Base-by-base conservation (phyloP, 257 asterid genomes). In the Solanum pennellii region DNA sequence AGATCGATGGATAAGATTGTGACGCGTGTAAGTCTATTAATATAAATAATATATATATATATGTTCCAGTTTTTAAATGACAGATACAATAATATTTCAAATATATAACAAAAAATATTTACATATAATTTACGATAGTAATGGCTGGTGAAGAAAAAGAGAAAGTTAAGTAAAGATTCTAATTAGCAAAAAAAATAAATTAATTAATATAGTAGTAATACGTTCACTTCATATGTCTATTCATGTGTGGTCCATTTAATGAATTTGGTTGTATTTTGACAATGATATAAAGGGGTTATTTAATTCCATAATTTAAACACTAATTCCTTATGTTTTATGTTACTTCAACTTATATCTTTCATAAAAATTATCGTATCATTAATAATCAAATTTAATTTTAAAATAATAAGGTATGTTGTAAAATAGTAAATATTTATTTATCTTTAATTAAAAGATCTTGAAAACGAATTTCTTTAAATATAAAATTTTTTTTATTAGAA, bases 401-500 rank as follows among this genome's bases (percentile, higher is more conserved):
- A 52, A 52, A 16, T 0, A 52, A 52, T 3, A 0, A 16, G 0
- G 0, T 6, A 7, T 52, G 23, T 52, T 1, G 3, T 52, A 16
- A 21, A 52, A 3, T 52, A 16, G 1, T 52, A 52, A 52, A 52
- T 52, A 52, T 15, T 16, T 2, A 16, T 52, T 52, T 21, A 52
- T 52, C 1, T 3, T 52, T 52, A 52, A 16, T 16, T 4, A 0
- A 6, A 16, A 52, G 0, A 2, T 52, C 9, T 2, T 0, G 0
- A 52, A 0, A 52, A 52, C 0, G 0, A 16, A 6, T 52, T 0
- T 1, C 9, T 52, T 0, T 52, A 6, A 52, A 6, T 52, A 52
- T 2, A 52, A 1, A 16, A 16, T 0, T 1, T 0, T 52, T 9
- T 52, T 2, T 52, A 2, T 52, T 16, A 2, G 0, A 5, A 15